Conservation (phyloP, 257 asterid species). For the Nicotiana undulata region DNA sequence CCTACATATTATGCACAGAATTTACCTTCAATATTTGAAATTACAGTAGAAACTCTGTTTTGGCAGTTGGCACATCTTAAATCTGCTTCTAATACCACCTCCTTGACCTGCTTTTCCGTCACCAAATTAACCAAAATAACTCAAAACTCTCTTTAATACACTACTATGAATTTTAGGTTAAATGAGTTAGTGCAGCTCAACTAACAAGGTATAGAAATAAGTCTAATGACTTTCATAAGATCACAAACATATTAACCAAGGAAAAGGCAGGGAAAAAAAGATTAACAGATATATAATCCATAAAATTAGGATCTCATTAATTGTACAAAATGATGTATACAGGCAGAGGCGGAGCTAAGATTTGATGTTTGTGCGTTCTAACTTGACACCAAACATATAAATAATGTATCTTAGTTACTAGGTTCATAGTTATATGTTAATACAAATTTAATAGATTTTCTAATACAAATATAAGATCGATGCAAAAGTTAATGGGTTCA, state of each 20-base stretch:
- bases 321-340: neutral
- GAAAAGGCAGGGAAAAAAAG: neutral
- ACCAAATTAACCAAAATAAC: neutral
- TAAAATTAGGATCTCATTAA: neutral
- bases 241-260: neutral
- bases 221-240: neutral
- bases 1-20: neutral
- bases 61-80: conserved; percentile 22
- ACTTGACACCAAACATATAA: too few relatives aligned
- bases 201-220: too few relatives aligned
- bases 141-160: neutral
- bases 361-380: too few relatives aligned
- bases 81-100: conserved; percentile 25
- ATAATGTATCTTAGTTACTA: too few relatives aligned
- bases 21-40: conserved; percentile 24
- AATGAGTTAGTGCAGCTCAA: neutral
- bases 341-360: too few relatives aligned
- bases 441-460: too few relatives aligned
- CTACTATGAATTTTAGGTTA: neutral
- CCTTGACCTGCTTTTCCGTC: conserved; percentile 11
- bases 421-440: too few relatives aligned
- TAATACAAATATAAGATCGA: too few relatives aligned
- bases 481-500: too few relatives aligned
- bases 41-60: conserved; percentile 19
- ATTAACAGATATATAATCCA: neutral